phyloP scores from a whole-genome alignment of 805 yeast genomes.

The Candida nitratophila region DNA sequence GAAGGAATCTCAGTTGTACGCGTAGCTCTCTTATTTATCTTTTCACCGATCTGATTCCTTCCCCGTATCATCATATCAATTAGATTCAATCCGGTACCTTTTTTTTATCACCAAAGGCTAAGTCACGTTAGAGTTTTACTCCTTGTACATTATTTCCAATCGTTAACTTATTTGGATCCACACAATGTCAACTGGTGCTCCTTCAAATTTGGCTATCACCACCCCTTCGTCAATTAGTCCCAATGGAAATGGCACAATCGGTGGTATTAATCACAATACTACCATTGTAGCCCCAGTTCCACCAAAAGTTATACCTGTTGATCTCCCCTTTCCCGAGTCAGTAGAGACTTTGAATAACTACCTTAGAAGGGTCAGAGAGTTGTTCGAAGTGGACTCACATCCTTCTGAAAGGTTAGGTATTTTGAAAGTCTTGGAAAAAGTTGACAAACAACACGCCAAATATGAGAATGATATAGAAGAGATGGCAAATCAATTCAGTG shows the following conservation, averaged over 20 bases:
- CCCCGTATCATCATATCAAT: too few relatives aligned
- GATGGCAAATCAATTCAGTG: conserved; percentile 21
- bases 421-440: conserved; percentile 30
- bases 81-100: too few relatives aligned
- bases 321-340: conserved; percentile 18
- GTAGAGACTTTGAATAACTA: conserved; percentile 19
- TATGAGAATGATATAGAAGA: conserved; percentile 23
- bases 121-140: too few relatives aligned
- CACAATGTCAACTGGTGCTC: not conserved
- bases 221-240: not conserved
- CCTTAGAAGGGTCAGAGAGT: conserved; percentile 21
- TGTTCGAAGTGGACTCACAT: conserved; percentile 11
- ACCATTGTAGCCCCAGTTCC: not conserved
- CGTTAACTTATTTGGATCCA: not conserved
- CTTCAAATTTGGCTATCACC: not conserved
- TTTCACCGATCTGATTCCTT: too few relatives aligned
- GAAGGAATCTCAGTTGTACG: too few relatives aligned
- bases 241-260: not conserved
- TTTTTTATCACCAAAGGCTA: too few relatives aligned
- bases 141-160: too few relatives aligned
- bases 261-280: not conserved
- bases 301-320: conserved; percentile 8
- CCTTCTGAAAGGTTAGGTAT: conserved; percentile 36
- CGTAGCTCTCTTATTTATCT: too few relatives aligned
- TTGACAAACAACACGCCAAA: conserved; percentile 34